Conservation (phyloP, 164 flowering plant genomes). For the Sextonia rubra region DNA sequence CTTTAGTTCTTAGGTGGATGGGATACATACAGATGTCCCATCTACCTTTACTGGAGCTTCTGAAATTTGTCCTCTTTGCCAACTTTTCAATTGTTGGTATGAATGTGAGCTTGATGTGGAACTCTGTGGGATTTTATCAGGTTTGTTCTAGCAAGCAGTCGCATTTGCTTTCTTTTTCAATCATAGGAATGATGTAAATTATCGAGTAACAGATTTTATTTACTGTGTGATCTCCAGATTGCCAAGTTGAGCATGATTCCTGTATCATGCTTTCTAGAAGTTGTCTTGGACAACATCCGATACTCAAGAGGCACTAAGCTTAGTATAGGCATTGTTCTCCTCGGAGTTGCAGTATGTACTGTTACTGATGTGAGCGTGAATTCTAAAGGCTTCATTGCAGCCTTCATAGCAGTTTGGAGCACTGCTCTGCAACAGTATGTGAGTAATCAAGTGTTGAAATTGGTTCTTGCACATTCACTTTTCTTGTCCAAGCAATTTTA, state of each 20-base stretch:
- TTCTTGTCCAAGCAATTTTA: background rate
- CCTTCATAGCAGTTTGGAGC: constrained; percentile 85
- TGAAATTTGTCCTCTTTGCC: constrained; percentile 74
- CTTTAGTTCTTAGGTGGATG: constrained; percentile 56
- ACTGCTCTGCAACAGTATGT: constrained; percentile 87
- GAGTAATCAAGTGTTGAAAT: constrained; percentile 26
- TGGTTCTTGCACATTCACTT: background rate
- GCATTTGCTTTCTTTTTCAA: background rate
- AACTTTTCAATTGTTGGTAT: constrained; percentile 93
- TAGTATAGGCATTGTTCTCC: constrained; percentile 66
- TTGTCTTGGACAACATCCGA: constrained; percentile 39
- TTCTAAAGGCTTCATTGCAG: constrained; percentile 65
- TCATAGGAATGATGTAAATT: background rate
- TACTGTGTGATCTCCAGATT: constrained; percentile 37
- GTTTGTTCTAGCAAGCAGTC: constrained; percentile 25
- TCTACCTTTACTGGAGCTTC: constrained; percentile 63
- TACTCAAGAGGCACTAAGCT: constrained; percentile 88
- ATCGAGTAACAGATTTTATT: background rate
- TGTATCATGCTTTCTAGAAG: constrained; percentile 21
- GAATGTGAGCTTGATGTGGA: constrained; percentile 95
- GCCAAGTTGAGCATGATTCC: constrained; percentile 92
- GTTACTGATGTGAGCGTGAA: constrained; percentile 91
- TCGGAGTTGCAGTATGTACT: constrained; percentile 93
- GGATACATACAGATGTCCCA: constrained; percentile 80
- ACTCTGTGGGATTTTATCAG: constrained; percentile 92